These are phyloP conservation scores for Epichloe festucae DNA, from an alignment of 2,329 filamentous ascomycete species.

Conservation along the genomic window DNA sequence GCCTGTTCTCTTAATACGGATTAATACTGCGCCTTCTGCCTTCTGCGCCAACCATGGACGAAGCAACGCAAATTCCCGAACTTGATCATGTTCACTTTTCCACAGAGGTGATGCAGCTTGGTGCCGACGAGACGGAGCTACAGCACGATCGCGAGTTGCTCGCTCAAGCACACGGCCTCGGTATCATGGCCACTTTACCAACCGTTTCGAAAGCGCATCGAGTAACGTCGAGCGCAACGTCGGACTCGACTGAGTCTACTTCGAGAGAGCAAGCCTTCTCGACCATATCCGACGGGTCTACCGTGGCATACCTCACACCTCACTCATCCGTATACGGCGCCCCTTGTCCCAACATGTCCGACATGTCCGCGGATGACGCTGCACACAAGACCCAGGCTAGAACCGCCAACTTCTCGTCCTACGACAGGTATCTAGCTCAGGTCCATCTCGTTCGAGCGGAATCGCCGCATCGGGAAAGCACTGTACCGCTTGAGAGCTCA, in stretches of 20 bases:
- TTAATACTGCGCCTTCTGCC: not conserved
- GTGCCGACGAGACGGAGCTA: constrained; percentile 22
- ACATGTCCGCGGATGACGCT: constrained; percentile 4
- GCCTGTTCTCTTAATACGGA: not conserved
- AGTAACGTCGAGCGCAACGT: constrained; percentile 27
- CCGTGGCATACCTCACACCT: constrained; percentile 28
- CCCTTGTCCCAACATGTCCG: constrained; percentile 6
- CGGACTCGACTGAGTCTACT: constrained; percentile 26
- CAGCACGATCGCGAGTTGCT: constrained; percentile 25
- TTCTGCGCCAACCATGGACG: constrained; percentile 4
- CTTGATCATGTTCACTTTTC: constrained; percentile 27
- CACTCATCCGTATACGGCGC: constrained; percentile 27
- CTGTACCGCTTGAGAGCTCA: constrained; percentile 17
- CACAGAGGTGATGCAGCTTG: constrained; percentile 25
- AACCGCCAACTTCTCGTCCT: constrained; percentile 34
- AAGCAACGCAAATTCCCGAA: constrained; percentile 18
- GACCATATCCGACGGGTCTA: constrained; percentile 27
- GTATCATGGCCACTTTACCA: constrained; percentile 18
- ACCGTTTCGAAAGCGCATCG: constrained; percentile 18
- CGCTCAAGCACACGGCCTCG: constrained; percentile 22
- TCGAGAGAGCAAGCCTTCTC: constrained; percentile 32
- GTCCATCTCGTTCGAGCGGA: constrained; percentile 30
- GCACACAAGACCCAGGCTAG: constrained; percentile 18
- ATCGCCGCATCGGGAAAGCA: constrained; percentile 23
- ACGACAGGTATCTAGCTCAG: constrained; percentile 37